Percentiles rank a stretch among this genome's conserved stretches.
These are phyloP conservation scores for Nigrograna mackinnonii DNA, from an alignment of 2,329 filamentous ascomycete species.

Conservation along the genomic window DNA sequence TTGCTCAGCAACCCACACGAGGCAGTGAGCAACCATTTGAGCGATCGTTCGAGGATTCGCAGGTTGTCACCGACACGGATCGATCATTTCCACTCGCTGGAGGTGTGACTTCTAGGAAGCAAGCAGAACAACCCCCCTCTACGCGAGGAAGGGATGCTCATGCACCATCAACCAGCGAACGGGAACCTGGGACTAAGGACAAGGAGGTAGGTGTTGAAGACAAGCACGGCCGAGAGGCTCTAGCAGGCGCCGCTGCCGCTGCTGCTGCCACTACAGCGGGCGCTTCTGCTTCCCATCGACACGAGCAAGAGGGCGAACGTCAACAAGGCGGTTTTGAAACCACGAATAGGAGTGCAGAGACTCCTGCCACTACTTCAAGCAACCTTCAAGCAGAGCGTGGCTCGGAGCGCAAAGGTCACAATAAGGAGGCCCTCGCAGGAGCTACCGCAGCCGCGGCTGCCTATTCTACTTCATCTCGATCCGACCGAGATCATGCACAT, in stretches of 20 bases:
- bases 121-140: constrained; percentile 7
- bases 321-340: not conserved
- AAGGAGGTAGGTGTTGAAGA: constrained; percentile 9
- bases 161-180: constrained; percentile 7
- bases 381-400: not conserved
- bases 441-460: not conserved
- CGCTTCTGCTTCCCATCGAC: constrained; percentile 1
- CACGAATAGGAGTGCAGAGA: not conserved
- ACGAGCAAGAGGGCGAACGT: not conserved
- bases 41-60: constrained; percentile 10
- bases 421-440: not conserved
- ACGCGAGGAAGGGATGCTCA: constrained; percentile 4
- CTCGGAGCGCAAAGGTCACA: not conserved
- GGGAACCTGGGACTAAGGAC: constrained; percentile 22
- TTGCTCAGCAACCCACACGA: not conserved
- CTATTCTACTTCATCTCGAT: not conserved
- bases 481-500: constrained; percentile 5
- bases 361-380: not conserved
- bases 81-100: constrained; percentile 42
- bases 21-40: constrained; percentile 2
- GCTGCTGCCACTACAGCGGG: not conserved
- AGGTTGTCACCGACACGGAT: constrained; percentile 23
- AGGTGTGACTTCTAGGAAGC: constrained; percentile 23
- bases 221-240: constrained; percentile 1
- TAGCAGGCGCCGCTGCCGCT: constrained; percentile 7